A percentile compares a stretch with the other conserved stretches of the same genome.
phyloP scores from a whole-genome alignment of 2,329 filamentous ascomycete species.

The Aaosphaeria pasadenensis region DNA sequence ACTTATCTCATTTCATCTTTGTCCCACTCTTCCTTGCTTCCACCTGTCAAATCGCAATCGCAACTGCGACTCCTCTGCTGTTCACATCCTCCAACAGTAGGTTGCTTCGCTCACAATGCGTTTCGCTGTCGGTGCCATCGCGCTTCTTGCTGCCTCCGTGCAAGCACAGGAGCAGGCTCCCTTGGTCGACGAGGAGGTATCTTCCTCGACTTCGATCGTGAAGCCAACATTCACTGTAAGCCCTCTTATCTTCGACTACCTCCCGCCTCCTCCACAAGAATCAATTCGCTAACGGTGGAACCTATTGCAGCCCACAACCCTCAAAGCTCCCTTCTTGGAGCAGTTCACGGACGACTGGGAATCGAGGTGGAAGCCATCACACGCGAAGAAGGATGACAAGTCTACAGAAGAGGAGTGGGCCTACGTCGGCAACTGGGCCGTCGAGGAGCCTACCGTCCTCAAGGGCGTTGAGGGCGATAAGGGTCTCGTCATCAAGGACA shows the following conservation, averaged over 20 bases:
- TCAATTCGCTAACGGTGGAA: conserved; percentile 4
- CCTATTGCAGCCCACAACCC: conserved; percentile 67
- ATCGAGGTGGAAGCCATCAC: conserved; percentile 85
- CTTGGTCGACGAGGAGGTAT: conserved; percentile 47
- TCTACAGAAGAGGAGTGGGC: conserved; percentile 86
- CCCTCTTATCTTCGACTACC: conserved; percentile 14
- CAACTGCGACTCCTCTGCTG: background rate
- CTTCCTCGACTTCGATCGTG: conserved; percentile 59
- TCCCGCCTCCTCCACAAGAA: background rate
- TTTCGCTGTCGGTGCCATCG: conserved; percentile 73
- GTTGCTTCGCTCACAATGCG: conserved; percentile 30
- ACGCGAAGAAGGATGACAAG: conserved; percentile 90
- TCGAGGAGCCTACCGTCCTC: conserved; percentile 87
- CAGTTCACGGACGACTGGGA: conserved; percentile 99
- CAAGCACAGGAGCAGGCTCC: conserved; percentile 58
- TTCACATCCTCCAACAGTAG: conserved; percentile 17
- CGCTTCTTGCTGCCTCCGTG: conserved; percentile 67
- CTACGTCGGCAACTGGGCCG: conserved; percentile 93
- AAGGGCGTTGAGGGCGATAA: conserved; percentile 95
- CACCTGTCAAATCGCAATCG: background rate
- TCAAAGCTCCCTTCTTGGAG: conserved; percentile 95
- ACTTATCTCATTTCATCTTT: too few species aligned
- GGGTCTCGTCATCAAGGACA: conserved; percentile 96
- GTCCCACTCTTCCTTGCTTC: too few species aligned
- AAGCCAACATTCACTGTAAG: conserved; percentile 87